Conservation (phyloP, 306 rosid species). For the Heteromeles arbutifolia region DNA sequence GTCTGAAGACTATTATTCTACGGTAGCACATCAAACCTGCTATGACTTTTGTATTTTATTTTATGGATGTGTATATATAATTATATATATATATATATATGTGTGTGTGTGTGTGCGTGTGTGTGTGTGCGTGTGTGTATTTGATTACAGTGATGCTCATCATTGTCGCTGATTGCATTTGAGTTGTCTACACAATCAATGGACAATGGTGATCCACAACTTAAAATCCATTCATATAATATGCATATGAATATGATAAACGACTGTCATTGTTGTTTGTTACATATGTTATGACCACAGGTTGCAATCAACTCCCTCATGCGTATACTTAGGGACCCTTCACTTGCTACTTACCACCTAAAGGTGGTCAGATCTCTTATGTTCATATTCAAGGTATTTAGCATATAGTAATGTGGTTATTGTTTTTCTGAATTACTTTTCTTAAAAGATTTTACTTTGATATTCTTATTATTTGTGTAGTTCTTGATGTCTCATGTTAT, state of each 20-base stretch:
- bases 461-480: not conserved
- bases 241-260: not conserved
- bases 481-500: conserved; percentile 25
- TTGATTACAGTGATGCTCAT: not conserved
- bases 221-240: not conserved
- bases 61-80: not conserved
- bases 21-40: conserved; percentile 43
- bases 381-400: conserved; percentile 92
- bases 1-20: conserved; percentile 89
- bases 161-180: not conserved
- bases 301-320: conserved; percentile 96
- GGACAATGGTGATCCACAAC: not conserved
- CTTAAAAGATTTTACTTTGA: not conserved
- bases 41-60: conserved; percentile 5
- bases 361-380: conserved; percentile 95
- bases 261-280: not conserved
- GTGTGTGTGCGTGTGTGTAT: not conserved
- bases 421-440: not conserved
- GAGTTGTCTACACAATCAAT: not conserved
- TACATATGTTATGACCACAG: conserved; percentile 28
- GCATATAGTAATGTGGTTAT: not conserved
- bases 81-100: too few species aligned
- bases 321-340: conserved; percentile 97
- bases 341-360: conserved; percentile 82
- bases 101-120: too few species aligned